phyloP scores from a whole-genome alignment of 768 basidiomycete genomes.

The Macrolepiota dolichaula region DNA sequence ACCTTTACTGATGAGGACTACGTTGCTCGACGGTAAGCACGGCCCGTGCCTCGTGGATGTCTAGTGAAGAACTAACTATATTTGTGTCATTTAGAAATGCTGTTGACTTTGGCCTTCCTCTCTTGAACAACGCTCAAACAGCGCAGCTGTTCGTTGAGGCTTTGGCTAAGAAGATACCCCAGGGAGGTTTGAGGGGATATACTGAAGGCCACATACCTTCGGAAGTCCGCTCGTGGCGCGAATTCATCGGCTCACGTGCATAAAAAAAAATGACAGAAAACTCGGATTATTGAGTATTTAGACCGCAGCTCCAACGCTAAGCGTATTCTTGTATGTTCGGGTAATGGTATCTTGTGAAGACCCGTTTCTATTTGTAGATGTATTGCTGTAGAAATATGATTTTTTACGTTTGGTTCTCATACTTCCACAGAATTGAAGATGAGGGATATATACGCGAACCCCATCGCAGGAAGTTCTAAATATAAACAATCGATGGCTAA shows the following conservation, averaged over 20 bases:
- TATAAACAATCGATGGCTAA: background rate
- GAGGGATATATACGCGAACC: too few relatives aligned
- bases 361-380: background rate
- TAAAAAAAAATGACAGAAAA: slow-evolving; percentile 25
- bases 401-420: background rate
- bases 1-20: slow-evolving; percentile 91
- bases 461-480: too few relatives aligned
- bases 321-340: background rate
- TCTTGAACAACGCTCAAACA: slow-evolving; percentile 86
- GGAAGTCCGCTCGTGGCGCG: slow-evolving; percentile 90
- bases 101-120: slow-evolving; percentile 91
- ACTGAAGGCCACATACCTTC: slow-evolving; percentile 84
- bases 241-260: slow-evolving; percentile 76
- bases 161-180: slow-evolving; percentile 78
- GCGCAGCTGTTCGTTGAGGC: slow-evolving; percentile 91
- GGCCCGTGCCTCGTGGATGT: background rate
- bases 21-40: slow-evolving; percentile 79
- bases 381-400: background rate
- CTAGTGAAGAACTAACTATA: slow-evolving; percentile 3
- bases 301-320: background rate
- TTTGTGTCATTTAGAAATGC: slow-evolving; percentile 59
- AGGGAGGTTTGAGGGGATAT: slow-evolving; percentile 76
- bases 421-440: background rate
- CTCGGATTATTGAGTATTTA: background rate
- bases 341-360: background rate